Base-by-base conservation (phyloP, 164 flowering plant species). In the Magnolia changhungtana region DNA sequence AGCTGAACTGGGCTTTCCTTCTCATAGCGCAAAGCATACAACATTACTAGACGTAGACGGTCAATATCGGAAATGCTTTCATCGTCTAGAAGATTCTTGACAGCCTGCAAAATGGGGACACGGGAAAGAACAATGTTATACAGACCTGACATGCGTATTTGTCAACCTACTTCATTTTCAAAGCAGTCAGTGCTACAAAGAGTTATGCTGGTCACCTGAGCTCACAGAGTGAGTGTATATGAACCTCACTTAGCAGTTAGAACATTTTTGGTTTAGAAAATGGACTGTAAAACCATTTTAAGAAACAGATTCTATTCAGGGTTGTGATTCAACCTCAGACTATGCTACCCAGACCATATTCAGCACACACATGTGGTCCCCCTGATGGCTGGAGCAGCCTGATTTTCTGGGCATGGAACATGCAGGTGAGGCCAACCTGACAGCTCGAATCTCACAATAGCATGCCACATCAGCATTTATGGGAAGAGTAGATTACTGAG, bases 1-100 rank as follows among this genome's bases (percentile, higher is more conserved):
- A 96, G 81, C 78, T 96, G 98, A 80, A 96, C 95, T 63, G 99
- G 93, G 80, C 92, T 96, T 78, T 96, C 99, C 83, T 96, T 96
- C 87, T 96, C 99, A 84, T 94, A 96, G 51, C 99, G 94, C 87
- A 96, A 81, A 76, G 98, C 98, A 86, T 94, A 96, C 84, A 96
- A 63, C 98, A 94, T 92, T 51, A 92, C 97, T 10, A 96, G 80
- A 76, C 96, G 97, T 74, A 94, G 82, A 20, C 94, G 91, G 71
- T 94, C 99, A 78, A 92, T 77, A 76, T 96, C 98, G 73, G 97
- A 90, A 74, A 94, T 77, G 80, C 87, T 89, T 71, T 94, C 98
- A 86, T 94, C 79, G 80, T 86, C 90, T 45, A 96, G 80, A 73
- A 92, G 92, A 75, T 88, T 91, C 70, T 85, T 86, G 78, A 94